Conservation (phyloP, 2,329 filamentous ascomycete genomes). For the Colletotrichum gigasporum region DNA sequence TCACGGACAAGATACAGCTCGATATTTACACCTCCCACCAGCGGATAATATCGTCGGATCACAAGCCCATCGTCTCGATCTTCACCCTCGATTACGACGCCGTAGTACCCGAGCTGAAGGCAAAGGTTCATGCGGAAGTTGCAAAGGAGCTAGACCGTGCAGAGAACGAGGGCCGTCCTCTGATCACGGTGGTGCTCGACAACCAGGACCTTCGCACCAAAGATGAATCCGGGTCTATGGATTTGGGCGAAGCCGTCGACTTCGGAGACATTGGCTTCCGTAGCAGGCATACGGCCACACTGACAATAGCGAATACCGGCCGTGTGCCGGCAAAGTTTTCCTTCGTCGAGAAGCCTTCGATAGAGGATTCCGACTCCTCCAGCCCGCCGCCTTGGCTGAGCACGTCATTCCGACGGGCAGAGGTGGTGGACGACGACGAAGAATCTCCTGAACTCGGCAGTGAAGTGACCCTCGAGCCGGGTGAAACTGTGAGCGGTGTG, state of each 20-base stretch:
- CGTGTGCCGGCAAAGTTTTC: slow-evolving; percentile 80
- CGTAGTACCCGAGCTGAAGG: slow-evolving; percentile 85
- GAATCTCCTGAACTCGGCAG: slow-evolving; percentile 44
- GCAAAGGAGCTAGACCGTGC: slow-evolving; percentile 87
- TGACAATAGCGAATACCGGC: slow-evolving; percentile 94
- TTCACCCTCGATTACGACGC: slow-evolving; percentile 89
- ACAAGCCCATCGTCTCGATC: slow-evolving; percentile 88
- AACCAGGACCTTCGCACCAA: slow-evolving; percentile 46
- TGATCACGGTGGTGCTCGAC: slow-evolving; percentile 85
- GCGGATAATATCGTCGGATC: slow-evolving; percentile 89
- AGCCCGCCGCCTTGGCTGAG: slow-evolving; percentile 73
- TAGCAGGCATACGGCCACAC: slow-evolving; percentile 68
- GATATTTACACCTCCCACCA: slow-evolving; percentile 88
- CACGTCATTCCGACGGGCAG: slow-evolving; percentile 68
- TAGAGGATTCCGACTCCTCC: slow-evolving; percentile 49
- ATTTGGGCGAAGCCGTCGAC: slow-evolving; percentile 70
- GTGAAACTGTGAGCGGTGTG: slow-evolving; percentile 79
- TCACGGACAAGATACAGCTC: slow-evolving; percentile 61
- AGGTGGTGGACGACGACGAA: slow-evolving; percentile 44
- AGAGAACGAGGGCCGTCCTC: slow-evolving; percentile 89
- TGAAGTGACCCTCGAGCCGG: slow-evolving; percentile 79
- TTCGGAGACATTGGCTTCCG: slow-evolving; percentile 81
- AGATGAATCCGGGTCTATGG: slow-evolving; percentile 37
- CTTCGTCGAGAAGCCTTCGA: slow-evolving; percentile 77
- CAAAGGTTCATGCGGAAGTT: slow-evolving; percentile 85